Evolutionary conservation across 495 filamentous ascomycete genomes (phyloP).

Genomic region (Trypethelium eluteriae): DNA sequence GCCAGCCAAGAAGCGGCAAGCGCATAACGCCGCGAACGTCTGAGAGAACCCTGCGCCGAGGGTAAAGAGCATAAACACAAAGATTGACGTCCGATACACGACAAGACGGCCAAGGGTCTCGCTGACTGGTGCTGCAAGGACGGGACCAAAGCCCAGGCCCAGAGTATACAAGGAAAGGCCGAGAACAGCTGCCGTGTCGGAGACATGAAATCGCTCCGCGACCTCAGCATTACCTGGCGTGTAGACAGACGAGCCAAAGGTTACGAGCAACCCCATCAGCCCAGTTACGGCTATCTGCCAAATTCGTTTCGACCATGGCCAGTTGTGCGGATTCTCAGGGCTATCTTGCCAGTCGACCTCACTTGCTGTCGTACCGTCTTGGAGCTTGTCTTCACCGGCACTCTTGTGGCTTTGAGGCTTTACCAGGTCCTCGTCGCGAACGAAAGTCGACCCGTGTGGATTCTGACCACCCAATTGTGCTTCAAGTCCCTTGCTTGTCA

Average conservation of each 20-base stretch:
- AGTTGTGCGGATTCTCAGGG: background rate
- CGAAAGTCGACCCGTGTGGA: too few relatives aligned
- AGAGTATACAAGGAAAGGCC: conserved; percentile 32
- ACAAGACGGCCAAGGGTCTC: conserved; percentile 32
- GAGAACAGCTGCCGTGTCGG: conserved; percentile 28
- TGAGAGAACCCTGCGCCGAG: conserved; percentile 53
- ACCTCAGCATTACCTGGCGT: conserved; percentile 31
- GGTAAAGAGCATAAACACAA: conserved; percentile 53
- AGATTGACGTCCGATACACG: conserved; percentile 35
- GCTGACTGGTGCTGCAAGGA: conserved; percentile 33
- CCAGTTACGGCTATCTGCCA: background rate
- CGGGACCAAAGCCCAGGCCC: conserved; percentile 34
- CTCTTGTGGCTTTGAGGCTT: too few relatives aligned
- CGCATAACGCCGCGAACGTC: conserved; percentile 47
- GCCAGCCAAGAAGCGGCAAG: conserved; percentile 58
- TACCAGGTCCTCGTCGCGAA: too few relatives aligned
- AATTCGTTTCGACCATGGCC: conserved; percentile 5
- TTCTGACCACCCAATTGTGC: too few relatives aligned
- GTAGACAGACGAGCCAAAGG: conserved; percentile 3
- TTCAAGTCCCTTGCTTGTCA: too few relatives aligned
- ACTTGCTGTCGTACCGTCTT: background rate
- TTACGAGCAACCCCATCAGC: background rate
- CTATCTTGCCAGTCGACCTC: background rate
- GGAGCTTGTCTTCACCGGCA: too few relatives aligned
- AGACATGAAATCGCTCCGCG: conserved; percentile 27